Conservation (phyloP, 2,329 filamentous ascomycete species). For the Fusarium goolgardi region DNA sequence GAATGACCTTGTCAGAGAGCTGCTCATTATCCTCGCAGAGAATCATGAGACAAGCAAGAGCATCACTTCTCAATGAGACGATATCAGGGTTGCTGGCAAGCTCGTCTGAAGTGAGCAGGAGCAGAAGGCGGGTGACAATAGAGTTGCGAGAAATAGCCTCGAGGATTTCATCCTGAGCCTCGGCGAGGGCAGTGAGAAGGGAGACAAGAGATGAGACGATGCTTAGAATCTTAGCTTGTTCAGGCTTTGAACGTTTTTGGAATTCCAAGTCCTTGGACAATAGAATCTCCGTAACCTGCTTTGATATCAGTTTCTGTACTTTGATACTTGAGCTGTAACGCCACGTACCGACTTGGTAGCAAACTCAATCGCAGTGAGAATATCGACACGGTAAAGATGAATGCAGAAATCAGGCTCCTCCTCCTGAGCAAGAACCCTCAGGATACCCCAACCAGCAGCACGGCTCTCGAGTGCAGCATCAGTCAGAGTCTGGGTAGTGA, state of each 20-base stretch:
- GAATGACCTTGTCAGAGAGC: conserved; percentile 65
- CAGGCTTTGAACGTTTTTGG: conserved; percentile 62
- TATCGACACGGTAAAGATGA: conserved; percentile 71
- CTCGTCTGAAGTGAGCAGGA: conserved; percentile 62
- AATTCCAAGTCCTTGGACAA: conserved; percentile 57
- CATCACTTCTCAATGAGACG: conserved; percentile 57
- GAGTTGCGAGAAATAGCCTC: conserved; percentile 63
- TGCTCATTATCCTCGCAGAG: conserved; percentile 70
- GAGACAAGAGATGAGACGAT: conserved; percentile 65
- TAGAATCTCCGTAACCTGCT: conserved; percentile 59
- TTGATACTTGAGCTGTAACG: background rate
- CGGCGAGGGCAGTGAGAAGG: conserved; percentile 65
- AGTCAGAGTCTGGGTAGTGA: conserved; percentile 73
- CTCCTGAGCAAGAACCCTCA: conserved; percentile 69
- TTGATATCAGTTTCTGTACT: conserved; percentile 11
- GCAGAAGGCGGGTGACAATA: conserved; percentile 65
- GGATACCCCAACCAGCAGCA: conserved; percentile 74
- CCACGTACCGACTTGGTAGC: conserved; percentile 63
- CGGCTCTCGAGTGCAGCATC: conserved; percentile 72
- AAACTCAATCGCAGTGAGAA: conserved; percentile 70
- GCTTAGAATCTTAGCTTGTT: conserved; percentile 65
- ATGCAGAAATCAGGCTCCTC: conserved; percentile 76
- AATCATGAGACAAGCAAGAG: conserved; percentile 66
- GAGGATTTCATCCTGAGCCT: conserved; percentile 71
- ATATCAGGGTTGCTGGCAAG: conserved; percentile 58